Evolutionary conservation across 208 protist species (phyloP).

Genomic region (Wallacemonas sp.): DNA sequence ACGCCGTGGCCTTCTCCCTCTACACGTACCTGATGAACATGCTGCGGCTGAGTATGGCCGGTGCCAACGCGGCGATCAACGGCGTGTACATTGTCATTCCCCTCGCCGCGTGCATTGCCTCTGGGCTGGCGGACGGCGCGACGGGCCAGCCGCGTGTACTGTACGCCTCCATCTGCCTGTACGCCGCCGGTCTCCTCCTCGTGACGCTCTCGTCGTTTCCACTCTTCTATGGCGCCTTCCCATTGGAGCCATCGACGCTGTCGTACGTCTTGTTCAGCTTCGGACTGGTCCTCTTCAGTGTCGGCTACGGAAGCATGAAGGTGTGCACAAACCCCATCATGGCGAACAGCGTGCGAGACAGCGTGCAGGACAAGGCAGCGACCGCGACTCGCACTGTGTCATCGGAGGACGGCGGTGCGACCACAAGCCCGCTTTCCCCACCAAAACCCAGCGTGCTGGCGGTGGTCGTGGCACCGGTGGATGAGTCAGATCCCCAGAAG

Average conservation of each 20-base stretch:
- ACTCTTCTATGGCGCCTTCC: constrained; percentile 44
- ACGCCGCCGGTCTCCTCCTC: constrained; percentile 34
- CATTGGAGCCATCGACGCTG: constrained; percentile 4
- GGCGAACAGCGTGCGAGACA: constrained; percentile 50
- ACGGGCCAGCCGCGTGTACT: constrained; percentile 43
- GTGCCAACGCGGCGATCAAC: constrained; percentile 53
- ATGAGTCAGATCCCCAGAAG: too few relatives aligned
- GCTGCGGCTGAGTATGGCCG: constrained; percentile 35
- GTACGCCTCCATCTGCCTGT: constrained; percentile 24
- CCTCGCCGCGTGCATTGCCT: constrained; percentile 43
- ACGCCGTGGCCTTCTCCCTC: constrained; percentile 62
- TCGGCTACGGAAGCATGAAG: constrained; percentile 73
- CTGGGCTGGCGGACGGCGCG: constrained; percentile 52
- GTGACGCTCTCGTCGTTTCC: constrained; percentile 53
- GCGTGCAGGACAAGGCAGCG: background rate
- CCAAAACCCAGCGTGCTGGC: too few relatives aligned
- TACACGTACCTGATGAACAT: constrained; percentile 69
- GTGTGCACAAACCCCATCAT: constrained; percentile 75
- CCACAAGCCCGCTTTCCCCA: too few relatives aligned
- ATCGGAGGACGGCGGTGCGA: background rate
- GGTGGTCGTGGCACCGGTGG: too few relatives aligned
- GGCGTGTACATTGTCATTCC: constrained; percentile 55
- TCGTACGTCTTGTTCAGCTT: constrained; percentile 33
- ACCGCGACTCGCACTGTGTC: background rate
- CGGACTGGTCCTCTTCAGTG: constrained; percentile 30